Base-by-base conservation (phyloP, 129 eudicot genomes). In the Calendula officinalis region DNA sequence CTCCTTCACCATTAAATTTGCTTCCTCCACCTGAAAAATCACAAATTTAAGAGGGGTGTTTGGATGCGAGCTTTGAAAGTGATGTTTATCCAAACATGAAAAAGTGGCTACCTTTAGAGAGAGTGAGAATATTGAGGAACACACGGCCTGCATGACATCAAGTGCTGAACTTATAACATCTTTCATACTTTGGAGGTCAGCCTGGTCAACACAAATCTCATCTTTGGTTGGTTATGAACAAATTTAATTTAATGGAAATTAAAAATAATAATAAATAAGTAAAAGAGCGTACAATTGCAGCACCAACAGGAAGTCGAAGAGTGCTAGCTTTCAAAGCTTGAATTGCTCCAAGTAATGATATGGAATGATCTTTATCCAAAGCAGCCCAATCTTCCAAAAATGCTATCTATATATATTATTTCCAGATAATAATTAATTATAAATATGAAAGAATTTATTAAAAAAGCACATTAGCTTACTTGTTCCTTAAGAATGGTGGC, bases 71-170 rank as follows among this genome's bases (percentile, higher is more conserved):
- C 30, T 22, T 22, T 22, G 30, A 2, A 22, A 22, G 30, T 22
- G 30, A 22, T 22, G 30, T 22, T 0, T 22, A 22, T 22, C 30
- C 30, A 22, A 22, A 22, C 30, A 22, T 22, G 30, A 22, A 22
- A 22, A 22, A 0, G 30, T 22, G 30, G 30, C 30, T 22, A 91
- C 98, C 95, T 83, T 79, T 10, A 83, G 74, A 57, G 80, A 74
- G 60, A 77, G 83, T 16, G 81, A 85, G 82, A 83, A 77, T 44
- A 81, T 77, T 7, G 96, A 88, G 40, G 84, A 78, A 41, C 86
- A 78, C 85, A 88, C 78, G 42, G 95, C 79, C 57, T 92, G 96
- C 96, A 88, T 92, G 43, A 92, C 88, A 54, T 85, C 98, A 9
- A 87, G 72, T 47, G 98, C 84, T 71, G 95, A 91, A 66, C 84